Percentiles rank a stretch among this genome's conserved stretches.
phyloP scores from a whole-genome alignment of 2,329 filamentous ascomycete species.

The Emmonsia crescens region DNA sequence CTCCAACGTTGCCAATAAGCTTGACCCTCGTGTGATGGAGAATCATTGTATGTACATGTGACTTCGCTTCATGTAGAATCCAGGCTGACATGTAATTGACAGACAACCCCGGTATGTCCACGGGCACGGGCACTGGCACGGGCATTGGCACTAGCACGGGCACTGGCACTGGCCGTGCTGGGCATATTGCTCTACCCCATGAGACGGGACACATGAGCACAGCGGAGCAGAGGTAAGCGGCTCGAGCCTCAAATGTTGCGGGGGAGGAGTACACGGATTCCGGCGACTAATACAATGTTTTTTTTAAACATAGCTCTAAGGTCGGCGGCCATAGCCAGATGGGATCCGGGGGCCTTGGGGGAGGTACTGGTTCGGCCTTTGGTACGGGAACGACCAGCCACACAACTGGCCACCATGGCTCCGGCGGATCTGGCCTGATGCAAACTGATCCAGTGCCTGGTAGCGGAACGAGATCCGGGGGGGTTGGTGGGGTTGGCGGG shows the following conservation, averaged over 20 bases:
- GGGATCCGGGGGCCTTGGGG: neutral
- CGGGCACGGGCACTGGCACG: neutral
- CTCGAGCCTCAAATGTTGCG: neutral
- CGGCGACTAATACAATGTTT: neutral
- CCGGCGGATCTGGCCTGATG: constrained; percentile 5
- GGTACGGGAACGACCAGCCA: constrained; percentile 8
- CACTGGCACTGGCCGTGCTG: neutral
- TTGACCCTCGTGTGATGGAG: constrained; percentile 28
- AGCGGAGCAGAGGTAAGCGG: neutral
- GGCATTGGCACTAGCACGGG: neutral
- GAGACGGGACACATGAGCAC: neutral
- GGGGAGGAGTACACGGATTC: no score
- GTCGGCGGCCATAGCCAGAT: neutral
- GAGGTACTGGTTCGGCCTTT: neutral
- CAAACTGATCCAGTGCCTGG: neutral
- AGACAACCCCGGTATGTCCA: neutral
- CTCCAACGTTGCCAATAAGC: constrained; percentile 30
- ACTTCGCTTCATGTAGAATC: neutral
- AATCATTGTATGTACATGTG: constrained; percentile 12
- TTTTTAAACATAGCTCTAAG: neutral
- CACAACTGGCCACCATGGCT: constrained; percentile 33
- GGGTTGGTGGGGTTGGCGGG: neutral
- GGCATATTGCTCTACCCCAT: neutral
- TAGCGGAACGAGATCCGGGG: neutral
- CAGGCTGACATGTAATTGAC: neutral